Base-by-base conservation (phyloP, 2,329 filamentous ascomycete species). In the Aspergillus brunneoviolaceus region DNA sequence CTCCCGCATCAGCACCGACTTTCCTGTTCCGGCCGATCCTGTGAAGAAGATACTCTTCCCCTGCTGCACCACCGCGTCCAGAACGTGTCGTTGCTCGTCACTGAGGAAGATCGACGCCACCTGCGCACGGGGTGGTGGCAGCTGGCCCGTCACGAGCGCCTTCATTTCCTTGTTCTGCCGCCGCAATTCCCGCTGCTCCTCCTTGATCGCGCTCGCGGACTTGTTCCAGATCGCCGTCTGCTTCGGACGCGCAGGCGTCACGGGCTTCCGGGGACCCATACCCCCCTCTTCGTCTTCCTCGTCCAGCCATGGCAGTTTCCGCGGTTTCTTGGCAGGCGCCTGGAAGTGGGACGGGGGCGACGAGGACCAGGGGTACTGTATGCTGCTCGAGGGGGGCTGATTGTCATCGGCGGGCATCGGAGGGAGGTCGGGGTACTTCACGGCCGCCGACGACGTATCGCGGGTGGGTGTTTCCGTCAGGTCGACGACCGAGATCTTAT, bases 31-130 rank as follows among this genome's bases (percentile, higher is more conserved):
- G 60, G 95, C 95, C 60, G 95, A 96, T 68, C 95, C 95, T 1
- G 95, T 99, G 75, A 99, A 99, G 80, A 99, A 99, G 2, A 97
- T 93, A 68, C 94, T 98, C 74, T 92, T 89, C 60, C 85, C 85
- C 64, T 90, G 80, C 23, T 95, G 85, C 7, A 92, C 84, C 10
- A 99, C 94, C 21, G 97, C 81, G 50, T 92, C 87, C 59, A 96
- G 81, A 11, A 99, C 92, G 60, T 90, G 87, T 61, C 86, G 84
- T 76, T 99, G 95, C 73, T 99, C 95, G 12, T 89, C 85, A 72
- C 91, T 97, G 39, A 99, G 81, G 58, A 89, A 88, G 10, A 96
- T 84, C 10, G 83, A 77, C 27, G 85, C 77, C 58, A 85, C 74
- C 61, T 69, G 80, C 64, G 62, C 67, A 54, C 48, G 71, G 21